These are phyloP conservation scores for Coniochaeta sp. DNA, from an alignment of 2,329 filamentous ascomycete species.

Conservation along the genomic window DNA sequence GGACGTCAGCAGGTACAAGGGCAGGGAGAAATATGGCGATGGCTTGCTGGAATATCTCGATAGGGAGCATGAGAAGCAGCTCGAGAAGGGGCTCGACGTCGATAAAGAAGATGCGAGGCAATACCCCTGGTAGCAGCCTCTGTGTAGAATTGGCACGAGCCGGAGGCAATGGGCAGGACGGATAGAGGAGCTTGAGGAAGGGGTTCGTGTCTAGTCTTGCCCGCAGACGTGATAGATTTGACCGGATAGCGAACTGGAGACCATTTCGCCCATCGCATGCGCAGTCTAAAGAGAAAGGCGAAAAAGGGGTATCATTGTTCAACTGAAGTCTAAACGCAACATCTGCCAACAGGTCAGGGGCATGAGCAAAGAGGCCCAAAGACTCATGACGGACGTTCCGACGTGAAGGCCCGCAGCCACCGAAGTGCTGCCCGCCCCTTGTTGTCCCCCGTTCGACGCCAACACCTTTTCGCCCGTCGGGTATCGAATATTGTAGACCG, in stretches of 20 bases:
- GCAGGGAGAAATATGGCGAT: slow-evolving; percentile 64
- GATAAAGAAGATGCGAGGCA: slow-evolving; percentile 47
- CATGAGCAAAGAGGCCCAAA: background rate
- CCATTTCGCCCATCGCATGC: too few relatives aligned
- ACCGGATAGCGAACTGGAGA: too few relatives aligned
- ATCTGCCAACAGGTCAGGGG: background rate
- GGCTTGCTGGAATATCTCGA: slow-evolving; percentile 74
- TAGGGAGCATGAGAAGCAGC: slow-evolving; percentile 64
- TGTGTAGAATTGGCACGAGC: too few relatives aligned
- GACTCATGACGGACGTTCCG: background rate
- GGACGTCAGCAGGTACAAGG: slow-evolving; percentile 72
- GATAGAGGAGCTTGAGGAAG: too few relatives aligned
- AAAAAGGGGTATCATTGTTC: background rate
- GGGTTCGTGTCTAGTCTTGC: too few relatives aligned
- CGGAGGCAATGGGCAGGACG: too few relatives aligned
- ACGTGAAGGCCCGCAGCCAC: background rate
- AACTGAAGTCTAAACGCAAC: background rate
- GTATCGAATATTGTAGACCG: slow-evolving; percentile 47
- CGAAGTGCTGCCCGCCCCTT: background rate
- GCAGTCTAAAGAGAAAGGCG: too few relatives aligned
- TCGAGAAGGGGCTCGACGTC: slow-evolving; percentile 58
- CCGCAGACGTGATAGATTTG: too few relatives aligned
- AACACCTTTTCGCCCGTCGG: slow-evolving; percentile 35
- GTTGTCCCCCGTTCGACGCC: slow-evolving; percentile 14
- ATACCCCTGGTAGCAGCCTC: slow-evolving; percentile 58